Percentiles rank a stretch among this genome's conserved stretches.
Conservation (phyloP, 441 rosid species). For the Gossypium laxum region DNA sequence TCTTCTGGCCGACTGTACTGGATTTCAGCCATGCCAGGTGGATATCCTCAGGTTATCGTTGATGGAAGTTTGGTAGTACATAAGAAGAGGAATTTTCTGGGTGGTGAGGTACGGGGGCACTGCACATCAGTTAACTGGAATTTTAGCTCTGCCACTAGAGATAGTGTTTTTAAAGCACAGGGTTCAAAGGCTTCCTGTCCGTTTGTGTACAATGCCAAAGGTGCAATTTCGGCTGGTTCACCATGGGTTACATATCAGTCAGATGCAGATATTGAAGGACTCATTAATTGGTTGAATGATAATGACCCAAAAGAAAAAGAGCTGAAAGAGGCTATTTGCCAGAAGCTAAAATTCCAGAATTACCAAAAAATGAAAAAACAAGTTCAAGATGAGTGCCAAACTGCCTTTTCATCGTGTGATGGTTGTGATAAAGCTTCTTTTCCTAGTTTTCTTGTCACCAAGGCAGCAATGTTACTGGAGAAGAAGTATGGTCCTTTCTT, state of each 20-base stretch:
- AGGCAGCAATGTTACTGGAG: constrained; percentile 63
- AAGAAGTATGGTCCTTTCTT: constrained; percentile 56
- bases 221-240: constrained; percentile 27
- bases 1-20: constrained; percentile 74
- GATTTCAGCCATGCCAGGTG: constrained; percentile 51
- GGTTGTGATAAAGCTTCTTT: constrained; percentile 21
- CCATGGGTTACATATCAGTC: constrained; percentile 64
- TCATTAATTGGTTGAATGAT: constrained; percentile 62
- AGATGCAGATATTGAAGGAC: constrained; percentile 61
- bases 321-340: constrained; percentile 67
- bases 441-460: constrained; percentile 44
- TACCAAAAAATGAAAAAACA: constrained; percentile 27
- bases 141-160: constrained; percentile 18
- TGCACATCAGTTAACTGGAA: constrained; percentile 16
- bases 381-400: constrained; percentile 25
- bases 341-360: constrained; percentile 47
- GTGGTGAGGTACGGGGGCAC: background rate
- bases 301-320: constrained; percentile 59
- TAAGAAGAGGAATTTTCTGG: constrained; percentile 24
- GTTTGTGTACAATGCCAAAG: constrained; percentile 35
- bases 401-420: constrained; percentile 16
- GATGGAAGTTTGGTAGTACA: constrained; percentile 59
- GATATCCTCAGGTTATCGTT: constrained; percentile 50
- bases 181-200: constrained; percentile 62
- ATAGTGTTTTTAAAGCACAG: constrained; percentile 24